Evolutionary conservation across 2,329 filamentous ascomycete species (phyloP).

Genomic region (Trichoderma sp.): DNA sequence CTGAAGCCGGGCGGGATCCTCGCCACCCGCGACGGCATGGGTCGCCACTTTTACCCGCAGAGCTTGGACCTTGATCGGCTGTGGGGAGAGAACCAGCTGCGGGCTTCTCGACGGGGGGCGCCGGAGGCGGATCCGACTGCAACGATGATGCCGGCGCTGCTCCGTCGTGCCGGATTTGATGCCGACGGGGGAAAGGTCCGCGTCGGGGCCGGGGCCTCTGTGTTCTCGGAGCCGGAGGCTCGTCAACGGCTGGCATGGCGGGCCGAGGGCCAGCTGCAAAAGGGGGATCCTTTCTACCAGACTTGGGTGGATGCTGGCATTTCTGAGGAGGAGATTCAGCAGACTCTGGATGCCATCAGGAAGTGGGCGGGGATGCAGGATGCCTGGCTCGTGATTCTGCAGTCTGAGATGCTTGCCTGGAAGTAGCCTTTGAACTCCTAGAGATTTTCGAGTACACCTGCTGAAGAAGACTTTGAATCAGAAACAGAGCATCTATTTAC

Average conservation of each 20-base stretch:
- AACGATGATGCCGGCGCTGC: conserved; percentile 14
- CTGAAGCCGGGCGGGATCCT: conserved; percentile 22
- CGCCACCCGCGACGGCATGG: conserved; percentile 17
- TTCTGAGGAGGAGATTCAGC: conserved; percentile 12
- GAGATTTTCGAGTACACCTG: neutral
- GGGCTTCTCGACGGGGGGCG: conserved; percentile 4
- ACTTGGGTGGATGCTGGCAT: conserved; percentile 22
- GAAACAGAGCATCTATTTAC: neutral
- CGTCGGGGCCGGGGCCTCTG: neutral
- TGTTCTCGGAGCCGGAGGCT: neutral
- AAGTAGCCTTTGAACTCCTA: neutral
- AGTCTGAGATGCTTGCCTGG: conserved; percentile 22
- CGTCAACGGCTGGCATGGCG: conserved; percentile 17
- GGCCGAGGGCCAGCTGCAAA: conserved; percentile 12
- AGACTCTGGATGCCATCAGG: conserved; percentile 4
- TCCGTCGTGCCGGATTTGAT: conserved; percentile 10
- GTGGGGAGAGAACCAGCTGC: conserved; percentile 14
- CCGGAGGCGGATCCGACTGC: conserved; percentile 7
- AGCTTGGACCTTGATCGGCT: conserved; percentile 13
- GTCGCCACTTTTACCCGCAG: conserved; percentile 18
- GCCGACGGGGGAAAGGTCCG: conserved; percentile 12
- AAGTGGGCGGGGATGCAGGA: conserved; percentile 13
- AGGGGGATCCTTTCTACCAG: conserved; percentile 17
- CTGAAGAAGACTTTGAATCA: neutral
- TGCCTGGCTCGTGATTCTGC: conserved; percentile 16